These are phyloP conservation scores for Aspergillus candidus DNA, from an alignment of 2,329 filamentous ascomycete genomes.

Conservation along the genomic window DNA sequence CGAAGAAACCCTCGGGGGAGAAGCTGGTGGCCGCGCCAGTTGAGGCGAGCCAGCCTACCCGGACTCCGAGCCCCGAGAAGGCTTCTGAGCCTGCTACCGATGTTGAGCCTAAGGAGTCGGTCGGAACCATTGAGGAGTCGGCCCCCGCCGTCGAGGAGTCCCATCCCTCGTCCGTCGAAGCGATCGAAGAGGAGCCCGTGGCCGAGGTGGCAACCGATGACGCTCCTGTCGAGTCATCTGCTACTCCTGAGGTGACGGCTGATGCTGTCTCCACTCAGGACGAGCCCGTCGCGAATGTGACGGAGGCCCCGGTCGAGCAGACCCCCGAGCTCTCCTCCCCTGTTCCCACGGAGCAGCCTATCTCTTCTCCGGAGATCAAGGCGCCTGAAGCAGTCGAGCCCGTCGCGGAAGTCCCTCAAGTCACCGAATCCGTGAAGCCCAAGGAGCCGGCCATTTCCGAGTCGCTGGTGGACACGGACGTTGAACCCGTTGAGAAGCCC, in stretches of 20 bases:
- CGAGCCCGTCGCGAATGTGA: too few relatives aligned
- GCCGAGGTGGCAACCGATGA: neutral
- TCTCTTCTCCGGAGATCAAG: neutral
- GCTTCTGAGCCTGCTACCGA: neutral
- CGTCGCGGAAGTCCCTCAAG: neutral
- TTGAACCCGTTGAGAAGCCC: slow-evolving; percentile 9
- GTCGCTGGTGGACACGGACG: slow-evolving; percentile 1
- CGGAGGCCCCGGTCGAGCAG: slow-evolving; percentile 2
- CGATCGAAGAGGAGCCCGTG: slow-evolving; percentile 1
- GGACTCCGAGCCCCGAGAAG: too few relatives aligned
- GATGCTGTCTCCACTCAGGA: neutral
- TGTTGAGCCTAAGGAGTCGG: neutral
- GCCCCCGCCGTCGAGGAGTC: too few relatives aligned
- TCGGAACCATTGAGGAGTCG: too few relatives aligned
- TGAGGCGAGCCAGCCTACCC: too few relatives aligned
- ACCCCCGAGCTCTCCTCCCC: neutral
- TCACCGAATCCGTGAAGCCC: neutral
- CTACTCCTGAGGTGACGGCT: neutral
- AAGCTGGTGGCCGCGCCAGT: slow-evolving; percentile 5
- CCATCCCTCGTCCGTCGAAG: neutral
- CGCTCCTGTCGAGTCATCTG: neutral
- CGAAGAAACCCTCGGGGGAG: slow-evolving; percentile 6
- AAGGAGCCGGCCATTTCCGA: neutral
- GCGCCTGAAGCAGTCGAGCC: neutral
- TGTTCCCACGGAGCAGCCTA: slow-evolving; percentile 1